Conservation (phyloP, 177 flowering plant genomes). For the Vitis hybrid region DNA sequence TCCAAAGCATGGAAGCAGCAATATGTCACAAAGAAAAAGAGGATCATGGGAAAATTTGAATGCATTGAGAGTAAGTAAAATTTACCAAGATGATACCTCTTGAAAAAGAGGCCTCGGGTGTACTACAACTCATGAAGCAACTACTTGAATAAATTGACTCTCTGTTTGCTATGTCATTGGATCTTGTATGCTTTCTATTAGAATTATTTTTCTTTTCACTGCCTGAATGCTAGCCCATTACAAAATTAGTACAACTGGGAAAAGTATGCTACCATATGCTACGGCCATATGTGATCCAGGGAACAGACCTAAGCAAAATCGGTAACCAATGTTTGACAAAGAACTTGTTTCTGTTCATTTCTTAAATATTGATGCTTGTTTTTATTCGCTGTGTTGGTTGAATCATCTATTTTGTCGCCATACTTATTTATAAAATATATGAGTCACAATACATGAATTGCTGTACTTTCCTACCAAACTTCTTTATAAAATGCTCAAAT, state of each 20-base stretch:
- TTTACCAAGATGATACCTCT: no score
- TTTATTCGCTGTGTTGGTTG: not conserved
- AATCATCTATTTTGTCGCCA: no score
- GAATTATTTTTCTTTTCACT: no score
- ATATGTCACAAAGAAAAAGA: no score
- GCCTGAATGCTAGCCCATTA: not conserved
- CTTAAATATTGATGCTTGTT: not conserved
- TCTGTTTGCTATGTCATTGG: not conserved
- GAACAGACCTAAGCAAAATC: not conserved
- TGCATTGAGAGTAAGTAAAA: no score
- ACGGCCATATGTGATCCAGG: not conserved
- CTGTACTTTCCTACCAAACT: not conserved
- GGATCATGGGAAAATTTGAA: no score
- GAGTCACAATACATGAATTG: not conserved
- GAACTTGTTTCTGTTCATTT: not conserved
- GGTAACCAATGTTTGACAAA: slow-evolving; percentile 1
- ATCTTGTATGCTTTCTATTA: no score
- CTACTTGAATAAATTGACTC: no score
- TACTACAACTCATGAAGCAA: no score
- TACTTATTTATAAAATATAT: not conserved
- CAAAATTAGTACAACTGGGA: not conserved
- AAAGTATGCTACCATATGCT: not conserved
- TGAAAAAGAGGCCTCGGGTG: no score
- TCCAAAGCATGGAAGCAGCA: no score
- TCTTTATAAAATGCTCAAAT: no score